Conservation (phyloP, 345 rosid species). For the Psidium guajava region DNA sequence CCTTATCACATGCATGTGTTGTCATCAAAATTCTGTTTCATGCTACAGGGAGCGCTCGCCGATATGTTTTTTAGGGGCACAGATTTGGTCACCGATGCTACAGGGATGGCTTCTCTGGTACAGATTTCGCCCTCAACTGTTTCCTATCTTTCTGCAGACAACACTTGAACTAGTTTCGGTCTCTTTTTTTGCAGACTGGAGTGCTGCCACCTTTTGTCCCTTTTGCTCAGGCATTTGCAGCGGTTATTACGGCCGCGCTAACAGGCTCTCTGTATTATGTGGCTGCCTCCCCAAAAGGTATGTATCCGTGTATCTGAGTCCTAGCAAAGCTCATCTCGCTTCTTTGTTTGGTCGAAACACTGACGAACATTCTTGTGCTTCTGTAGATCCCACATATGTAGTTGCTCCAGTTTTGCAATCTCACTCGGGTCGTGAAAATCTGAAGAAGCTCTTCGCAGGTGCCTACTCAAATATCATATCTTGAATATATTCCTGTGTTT, state of each 20-base stretch:
- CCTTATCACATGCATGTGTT: not conserved
- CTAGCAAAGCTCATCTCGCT: not conserved
- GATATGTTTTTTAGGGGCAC: slow-evolving; percentile 85
- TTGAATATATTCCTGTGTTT: not conserved
- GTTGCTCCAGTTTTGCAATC: slow-evolving; percentile 77
- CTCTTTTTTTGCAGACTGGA: slow-evolving; percentile 38
- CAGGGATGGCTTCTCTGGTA: slow-evolving; percentile 90
- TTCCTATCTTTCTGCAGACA: not conserved
- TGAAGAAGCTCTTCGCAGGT: slow-evolving; percentile 92
- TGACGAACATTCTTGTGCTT: slow-evolving; percentile 3
- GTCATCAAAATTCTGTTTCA: not conserved
- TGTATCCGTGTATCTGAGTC: not conserved
- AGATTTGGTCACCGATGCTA: slow-evolving; percentile 41
- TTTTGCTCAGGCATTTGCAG: slow-evolving; percentile 96
- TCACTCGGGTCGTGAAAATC: slow-evolving; percentile 53
- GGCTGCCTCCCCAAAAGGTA: slow-evolving; percentile 94
- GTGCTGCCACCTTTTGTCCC: slow-evolving; percentile 91
- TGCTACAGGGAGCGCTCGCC: slow-evolving; percentile 68
- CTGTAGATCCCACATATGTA: slow-evolving; percentile 76
- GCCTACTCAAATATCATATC: not conserved
- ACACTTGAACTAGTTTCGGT: not conserved
- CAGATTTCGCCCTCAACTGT: not conserved
- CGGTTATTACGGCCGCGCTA: slow-evolving; percentile 81
- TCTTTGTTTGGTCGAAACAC: not conserved
- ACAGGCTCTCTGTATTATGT: slow-evolving; percentile 83